Evolutionary conservation across 495 filamentous ascomycete species (phyloP), one percentile per base, ranked within the genome.

Genomic region (Penicillium arizonense): DNA sequence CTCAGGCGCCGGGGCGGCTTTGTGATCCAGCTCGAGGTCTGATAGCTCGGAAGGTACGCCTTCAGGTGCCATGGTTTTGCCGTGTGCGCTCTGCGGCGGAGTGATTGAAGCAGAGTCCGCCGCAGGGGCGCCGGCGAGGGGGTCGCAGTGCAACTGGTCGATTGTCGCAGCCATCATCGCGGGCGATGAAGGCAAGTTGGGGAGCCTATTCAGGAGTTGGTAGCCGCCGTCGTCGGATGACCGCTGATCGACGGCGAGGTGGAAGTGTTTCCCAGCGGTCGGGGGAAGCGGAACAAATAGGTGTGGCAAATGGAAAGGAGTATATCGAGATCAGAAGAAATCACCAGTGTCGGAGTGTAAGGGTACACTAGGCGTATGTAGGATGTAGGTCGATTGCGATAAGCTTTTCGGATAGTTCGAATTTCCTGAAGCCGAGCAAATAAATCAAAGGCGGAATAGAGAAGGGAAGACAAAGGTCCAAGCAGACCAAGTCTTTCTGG

Each of bases 231-330:
- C 73, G 71, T 74, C 73, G 68, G 58, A 66, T 60, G 54, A 77
- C 74, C 74, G 74, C 74, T 77, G 69, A 74, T 74, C 73, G 74
- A 76, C 73, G 74, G 71, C 72, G 62, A 68, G 45, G 58, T 30
- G 33, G 26, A 43, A 48, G 24, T 50, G 28, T 44, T 74, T 70
- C 74, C 74, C 74, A 77, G 74, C 74, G 71, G 74, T 75, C 70
- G 65, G 71, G 73, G 74, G 56, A 71, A 53, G 51, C 24, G 47
- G 33, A 18, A 47, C 28, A 38, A 50, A 38, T 14, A 1, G 9
- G 9, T 37, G 20, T 16, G 18, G 10, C 36, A 41, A 50, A 12
- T 28, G 18, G 39, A 36, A 52, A 41, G 46, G 38, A 26, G 24
- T 50, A 11, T 38, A 13, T 58, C 51, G 20, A 37, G 39, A 35